Base-by-base conservation (phyloP, 192 early-diverging fungal genomes). In the Helicostylum pulchrum region DNA sequence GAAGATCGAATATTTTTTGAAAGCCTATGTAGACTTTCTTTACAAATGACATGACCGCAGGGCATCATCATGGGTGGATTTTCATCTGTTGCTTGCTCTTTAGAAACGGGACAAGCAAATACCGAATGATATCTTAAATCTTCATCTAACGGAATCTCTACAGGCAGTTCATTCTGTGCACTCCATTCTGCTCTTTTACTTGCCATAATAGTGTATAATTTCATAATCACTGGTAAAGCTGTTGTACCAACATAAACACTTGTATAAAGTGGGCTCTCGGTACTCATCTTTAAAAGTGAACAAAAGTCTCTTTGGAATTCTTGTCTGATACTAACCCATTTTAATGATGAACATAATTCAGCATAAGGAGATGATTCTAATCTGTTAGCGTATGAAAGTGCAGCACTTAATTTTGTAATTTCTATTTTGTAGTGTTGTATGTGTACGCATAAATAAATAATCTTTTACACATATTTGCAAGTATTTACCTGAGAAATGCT, bases 51-150 rank as follows among this genome's bases (percentile, higher is more conserved):
- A 71, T 99, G 97, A 12, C 97, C 97, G 75, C 97, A 99, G 2
- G 80, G 80, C 89, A 99, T 87, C 91, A 94, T 92, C 94, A 97
- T 98, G 0, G 97, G 97, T 48, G 96, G 96, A 62, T 99, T 99
- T n/a, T 86, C 82, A 19, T 88, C 84, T 5, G 92, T 88, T 1
- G 91, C 91, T 71, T 94, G 91, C 70, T 99, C 97, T 75, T 97
- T 97, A 31, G 86, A 87, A 1, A 99, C 97, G 5, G 97, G 97
- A 72, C 97, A 99, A 1, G 89, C 88, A 80, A 99, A 99, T 7
- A 97, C 85, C 46, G 92, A 93, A 76, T 99, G 97, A 74, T 88
- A 99, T 58, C 91, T 77, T 69, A 96, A 85, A n/a, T 77, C 71
- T 50, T 90, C 91, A 5, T 89, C 83, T 26, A 99, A 73, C 6